Base-by-base conservation (phyloP, 2,329 filamentous ascomycete species). In the Elsinoe batatas region DNA sequence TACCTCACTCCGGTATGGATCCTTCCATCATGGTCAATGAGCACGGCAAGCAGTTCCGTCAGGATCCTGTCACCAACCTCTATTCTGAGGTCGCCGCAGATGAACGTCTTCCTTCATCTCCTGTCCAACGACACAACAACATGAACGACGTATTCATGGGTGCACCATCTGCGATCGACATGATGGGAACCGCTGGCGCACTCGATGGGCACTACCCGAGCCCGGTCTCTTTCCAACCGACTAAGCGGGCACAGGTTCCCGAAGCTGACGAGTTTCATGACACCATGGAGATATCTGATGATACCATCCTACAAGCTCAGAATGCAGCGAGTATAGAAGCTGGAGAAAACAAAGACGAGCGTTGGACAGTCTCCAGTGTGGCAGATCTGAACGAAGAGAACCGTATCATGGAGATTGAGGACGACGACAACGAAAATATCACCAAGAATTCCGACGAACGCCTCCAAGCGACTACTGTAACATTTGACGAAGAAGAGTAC, bases 71-170 rank as follows among this genome's bases (percentile, higher is more conserved):
- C 44, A 49, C 44, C 26, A 49, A 49, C 13, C 44, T 49, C 44
- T 49, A 49, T 30, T 33, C 26, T 5, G 30, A 49, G 26, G 15
- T 49, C 15, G 26, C 13, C 26, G n/a, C 11, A 11, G 7, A 17
- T 26, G 18, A 44, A 3, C 12, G 26, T 26, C 40, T 17, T 3
- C 44, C 44, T 26, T 33, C 44, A 15, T 49, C 44, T 12, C 32
- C 26, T 35, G 3, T 35, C 8, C 26, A 49, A 8, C 44, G 44
- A 18, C 26, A 15, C 22, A 35, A 15, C 22, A 35, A 12, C 18
- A 44, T 49, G 26, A 33, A 22, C 5, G 44, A 49, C 15, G 44
- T 49, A 13, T 49, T 35, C 22, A 49, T 49, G 44, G 44, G 44
- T 11, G 44, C 22, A 15, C 7, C 26, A 8, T 49, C 44, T 49